A percentile compares a stretch with the other conserved stretches of the same genome.
phyloP scores from a whole-genome alignment of 139 green algal species.

The Tetratostichococcus sp. region DNA sequence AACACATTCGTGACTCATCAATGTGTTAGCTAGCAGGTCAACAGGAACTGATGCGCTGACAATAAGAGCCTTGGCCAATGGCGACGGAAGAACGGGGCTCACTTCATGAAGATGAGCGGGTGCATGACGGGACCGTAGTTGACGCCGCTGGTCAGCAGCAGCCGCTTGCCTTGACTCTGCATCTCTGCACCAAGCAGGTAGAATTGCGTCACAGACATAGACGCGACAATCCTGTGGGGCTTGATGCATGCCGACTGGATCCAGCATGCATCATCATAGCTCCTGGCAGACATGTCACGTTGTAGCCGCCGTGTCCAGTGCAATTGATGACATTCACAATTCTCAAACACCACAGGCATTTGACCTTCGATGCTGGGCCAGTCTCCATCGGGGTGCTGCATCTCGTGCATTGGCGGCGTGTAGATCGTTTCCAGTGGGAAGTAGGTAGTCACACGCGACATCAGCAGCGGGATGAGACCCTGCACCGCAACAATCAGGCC shows the following conservation, averaged over 20 bases:
- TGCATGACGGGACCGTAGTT: conserved; percentile 58
- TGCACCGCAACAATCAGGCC: conserved; percentile 8
- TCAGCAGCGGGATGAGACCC: conserved; percentile 29
- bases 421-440: conserved; percentile 34
- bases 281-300: too few relatives aligned
- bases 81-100: not conserved
- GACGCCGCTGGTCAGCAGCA: conserved; percentile 44
- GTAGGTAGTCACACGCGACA: conserved; percentile 23
- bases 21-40: too few relatives aligned
- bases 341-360: too few relatives aligned
- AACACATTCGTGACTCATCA: too few relatives aligned
- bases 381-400: not conserved
- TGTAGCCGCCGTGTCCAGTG: too few relatives aligned
- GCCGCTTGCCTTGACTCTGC: conserved; percentile 27
- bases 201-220: too few relatives aligned
- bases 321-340: too few relatives aligned
- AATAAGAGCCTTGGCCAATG: too few relatives aligned
- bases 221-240: too few relatives aligned
- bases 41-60: too few relatives aligned
- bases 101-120: conserved; percentile 37
- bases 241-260: too few relatives aligned
- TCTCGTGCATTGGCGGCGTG: conserved; percentile 29
- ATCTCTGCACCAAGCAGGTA: conserved; percentile 20
- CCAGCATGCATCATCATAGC: too few relatives aligned
- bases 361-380: conserved; percentile 25